phyloP scores from a whole-genome alignment of 495 filamentous ascomycete genomes.

The Xylaria scruposa region DNA sequence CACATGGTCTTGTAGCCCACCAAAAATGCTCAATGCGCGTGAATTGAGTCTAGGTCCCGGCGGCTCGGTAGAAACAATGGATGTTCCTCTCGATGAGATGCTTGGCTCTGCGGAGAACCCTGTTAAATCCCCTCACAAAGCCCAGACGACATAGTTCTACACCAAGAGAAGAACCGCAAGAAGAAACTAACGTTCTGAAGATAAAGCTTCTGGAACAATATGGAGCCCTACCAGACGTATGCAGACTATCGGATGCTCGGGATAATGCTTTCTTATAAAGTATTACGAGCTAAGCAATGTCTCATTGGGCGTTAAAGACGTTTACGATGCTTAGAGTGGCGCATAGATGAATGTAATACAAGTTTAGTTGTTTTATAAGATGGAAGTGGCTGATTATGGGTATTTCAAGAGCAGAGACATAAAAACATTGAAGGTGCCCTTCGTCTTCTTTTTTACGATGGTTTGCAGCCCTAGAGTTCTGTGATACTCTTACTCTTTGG shows the following conservation, averaged over 20 bases:
- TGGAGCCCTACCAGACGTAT: neutral
- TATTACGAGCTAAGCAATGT: neutral
- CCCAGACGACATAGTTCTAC: neutral
- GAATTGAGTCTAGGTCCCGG: conserved; percentile 2
- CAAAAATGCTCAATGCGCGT: neutral
- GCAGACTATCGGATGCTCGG: neutral
- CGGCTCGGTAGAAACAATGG: conserved; percentile 5
- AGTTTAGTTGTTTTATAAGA: too few relatives aligned
- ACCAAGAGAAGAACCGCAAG: neutral
- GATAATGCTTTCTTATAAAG: neutral
- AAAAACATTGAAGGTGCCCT: neutral
- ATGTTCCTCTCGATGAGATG: neutral
- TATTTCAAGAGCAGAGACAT: neutral
- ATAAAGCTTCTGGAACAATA: neutral
- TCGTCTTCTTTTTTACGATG: too few relatives aligned
- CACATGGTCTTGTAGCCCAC: neutral
- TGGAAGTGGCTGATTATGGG: too few relatives aligned
- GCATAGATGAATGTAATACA: neutral
- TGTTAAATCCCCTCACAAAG: neutral
- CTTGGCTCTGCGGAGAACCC: conserved; percentile 23
- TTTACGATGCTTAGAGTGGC: too few relatives aligned
- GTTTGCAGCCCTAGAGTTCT: too few relatives aligned
- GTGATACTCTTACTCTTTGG: too few relatives aligned
- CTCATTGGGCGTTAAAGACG: too few relatives aligned
- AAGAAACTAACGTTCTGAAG: neutral